These are phyloP conservation scores for Chloris gayana DNA, from an alignment of 176 grass and related monocot genomes.

Conservation along the genomic window DNA sequence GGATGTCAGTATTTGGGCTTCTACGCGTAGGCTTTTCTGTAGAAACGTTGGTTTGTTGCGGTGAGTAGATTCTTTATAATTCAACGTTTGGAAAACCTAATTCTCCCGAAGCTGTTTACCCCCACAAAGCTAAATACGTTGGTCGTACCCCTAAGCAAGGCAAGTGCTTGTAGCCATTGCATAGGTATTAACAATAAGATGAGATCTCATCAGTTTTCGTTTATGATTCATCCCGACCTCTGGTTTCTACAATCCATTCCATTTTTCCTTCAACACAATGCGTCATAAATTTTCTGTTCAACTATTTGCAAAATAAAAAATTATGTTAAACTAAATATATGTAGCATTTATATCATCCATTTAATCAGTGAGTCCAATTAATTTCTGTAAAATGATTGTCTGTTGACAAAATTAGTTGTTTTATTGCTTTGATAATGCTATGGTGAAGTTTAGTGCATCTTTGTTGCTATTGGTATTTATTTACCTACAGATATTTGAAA, in stretches of 20 bases:
- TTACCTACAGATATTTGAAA: neutral
- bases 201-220: neutral
- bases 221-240: conserved; percentile 2
- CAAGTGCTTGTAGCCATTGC: neutral
- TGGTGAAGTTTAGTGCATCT: conserved; percentile 3
- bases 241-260: neutral
- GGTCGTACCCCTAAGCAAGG: neutral
- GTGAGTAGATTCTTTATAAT: neutral
- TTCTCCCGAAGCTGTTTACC: neutral
- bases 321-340: conserved; percentile 7
- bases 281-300: conserved; percentile 16
- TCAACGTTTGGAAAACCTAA: neutral
- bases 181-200: neutral
- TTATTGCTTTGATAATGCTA: neutral
- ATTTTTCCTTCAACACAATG: neutral
- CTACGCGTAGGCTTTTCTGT: neutral
- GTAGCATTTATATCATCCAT: conserved; percentile 14
- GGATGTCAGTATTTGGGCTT: conserved; percentile 4
- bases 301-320: too few relatives aligned
- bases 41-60: conserved; percentile 1
- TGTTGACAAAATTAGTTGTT: neutral
- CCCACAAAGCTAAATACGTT: neutral
- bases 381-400: neutral
- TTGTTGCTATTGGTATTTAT: neutral
- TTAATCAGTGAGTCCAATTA: conserved; percentile 1